Base-by-base conservation (phyloP, 805 yeast species). In the Yarrowia sp. region DNA sequence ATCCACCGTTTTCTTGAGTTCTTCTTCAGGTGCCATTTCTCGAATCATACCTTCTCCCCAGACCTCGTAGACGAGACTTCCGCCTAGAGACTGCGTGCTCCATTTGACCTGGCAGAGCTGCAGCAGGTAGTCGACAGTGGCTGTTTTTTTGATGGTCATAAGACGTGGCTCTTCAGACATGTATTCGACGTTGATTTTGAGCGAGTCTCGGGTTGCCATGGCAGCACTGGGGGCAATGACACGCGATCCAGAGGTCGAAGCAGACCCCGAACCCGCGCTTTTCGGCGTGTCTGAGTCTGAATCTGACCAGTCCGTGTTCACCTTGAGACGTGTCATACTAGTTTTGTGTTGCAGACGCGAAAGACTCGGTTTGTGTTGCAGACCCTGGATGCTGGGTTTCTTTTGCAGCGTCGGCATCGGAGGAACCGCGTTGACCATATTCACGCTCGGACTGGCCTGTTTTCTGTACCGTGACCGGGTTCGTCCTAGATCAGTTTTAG, bases 261-360 rank as follows among this genome's bases (percentile, higher is more conserved):
- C 30, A 5, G 30, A 26, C 12, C 26, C 61, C 3, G 61, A 54
- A 3, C 61, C 61, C 7, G 61, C 61, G 22, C 61, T 54, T 12
- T 38, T 36, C 12, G 61, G 61, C 8, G 46, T 28, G 3, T 38
- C 61, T 14, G 61, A 38, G 46, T 54, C 61, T 4, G 44, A 36
- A 38, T 54, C 61, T 12, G 61, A 38, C 61, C 61, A 54, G 24
- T 54, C 46, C 2, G 61, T 54, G 61, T 54, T 54, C 17, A 54
- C 46, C 26, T 35, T 35, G 46, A 54, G 61, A 14, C 61, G 14
- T 14, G 61, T 36, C 1, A 28, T 32, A 21, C 61, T 54, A 24
- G 61, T 2, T 12, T 54, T 36, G 24, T 54, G 21, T 12, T 35
- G 58, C n/a, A 51, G 21, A 4, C 30, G 28, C 14, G 56, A 28